A percentile compares a stretch with the other conserved stretches of the same genome.
phyloP scores from a whole-genome alignment of 2,329 filamentous ascomycete species.

The Ophiognomonia clavigignenti-juglandacearum region DNA sequence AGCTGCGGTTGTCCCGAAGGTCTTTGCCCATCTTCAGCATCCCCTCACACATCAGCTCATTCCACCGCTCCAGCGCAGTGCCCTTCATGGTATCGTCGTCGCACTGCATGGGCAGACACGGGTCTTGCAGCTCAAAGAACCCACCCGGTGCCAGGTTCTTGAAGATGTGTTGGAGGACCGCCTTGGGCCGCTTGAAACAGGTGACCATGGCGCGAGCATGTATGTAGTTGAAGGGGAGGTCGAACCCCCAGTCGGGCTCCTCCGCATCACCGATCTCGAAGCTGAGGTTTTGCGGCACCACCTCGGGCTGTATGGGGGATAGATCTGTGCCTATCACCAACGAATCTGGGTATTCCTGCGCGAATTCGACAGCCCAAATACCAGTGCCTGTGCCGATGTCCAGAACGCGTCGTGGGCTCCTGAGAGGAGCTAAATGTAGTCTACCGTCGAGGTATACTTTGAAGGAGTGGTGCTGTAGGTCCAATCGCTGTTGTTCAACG shows the following conservation, averaged over 20 bases:
- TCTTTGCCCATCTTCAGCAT: slow-evolving; percentile 22
- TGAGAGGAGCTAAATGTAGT: slow-evolving; percentile 40
- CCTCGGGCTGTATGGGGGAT: slow-evolving; percentile 35
- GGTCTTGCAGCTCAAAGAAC: slow-evolving; percentile 32
- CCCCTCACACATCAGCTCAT: slow-evolving; percentile 27
- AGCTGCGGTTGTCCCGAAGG: slow-evolving; percentile 24
- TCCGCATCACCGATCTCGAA: slow-evolving; percentile 53
- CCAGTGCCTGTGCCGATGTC: slow-evolving; percentile 29
- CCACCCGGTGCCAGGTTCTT: slow-evolving; percentile 34
- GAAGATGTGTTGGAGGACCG: slow-evolving; percentile 41
- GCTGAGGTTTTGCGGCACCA: slow-evolving; percentile 45
- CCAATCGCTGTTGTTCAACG: slow-evolving; percentile 28
- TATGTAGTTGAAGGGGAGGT: slow-evolving; percentile 47
- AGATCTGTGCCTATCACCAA: slow-evolving; percentile 35
- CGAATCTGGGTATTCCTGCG: background rate
- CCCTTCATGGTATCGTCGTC: slow-evolving; percentile 26
- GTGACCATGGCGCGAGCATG: slow-evolving; percentile 45
- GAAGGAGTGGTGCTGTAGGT: slow-evolving; percentile 35
- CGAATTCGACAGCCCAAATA: background rate
- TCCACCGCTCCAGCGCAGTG: slow-evolving; percentile 27
- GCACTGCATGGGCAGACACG: slow-evolving; percentile 24
- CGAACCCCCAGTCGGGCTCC: slow-evolving; percentile 41
- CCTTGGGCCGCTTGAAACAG: slow-evolving; percentile 43
- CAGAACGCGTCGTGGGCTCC: slow-evolving; percentile 35
- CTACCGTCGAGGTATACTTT: slow-evolving; percentile 34